Evolutionary conservation across 1,284 basidiomycete species (phyloP), one percentile per base, ranked within the genome.

Genomic region (Boletellus deceptivus): DNA sequence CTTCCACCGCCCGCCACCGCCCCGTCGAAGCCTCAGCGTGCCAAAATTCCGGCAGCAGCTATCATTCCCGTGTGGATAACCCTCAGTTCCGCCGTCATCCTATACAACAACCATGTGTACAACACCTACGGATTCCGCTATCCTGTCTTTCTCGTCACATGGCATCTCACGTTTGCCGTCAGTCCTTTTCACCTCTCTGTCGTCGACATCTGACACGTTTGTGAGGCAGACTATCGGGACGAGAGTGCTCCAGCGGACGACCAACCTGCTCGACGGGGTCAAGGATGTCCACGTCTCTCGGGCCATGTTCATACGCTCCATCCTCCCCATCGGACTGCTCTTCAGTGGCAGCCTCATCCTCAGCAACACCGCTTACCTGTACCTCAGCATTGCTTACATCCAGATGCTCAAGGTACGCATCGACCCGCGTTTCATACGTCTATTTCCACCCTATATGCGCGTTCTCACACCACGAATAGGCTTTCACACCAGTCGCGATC

Each of bases 31-130:
- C 46, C 49, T 7, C 57, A 54, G 16, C 66, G 59, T 16, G 1
- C 52, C 4, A 69, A 57, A 54, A 55, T 86, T 34, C 78, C 85
- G 9, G 76, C 87, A 1, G 69, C 82, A 1, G 74, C 80, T 49
- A 90, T 93, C 62, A 91, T 93, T 50, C 88, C 88, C 25, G 72
- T 93, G 52, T 94, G 93, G 95, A 98, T 98, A 68, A 74, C 84
- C 14, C 87, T 97, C 62, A 91, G 86, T 55, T 92, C 92, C 37
- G 72, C 83, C 10, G 95, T 98, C 65, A 98, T 98, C 73, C 86
- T 98, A 51, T 98, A 98, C 83, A 98, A 98, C 82, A 95, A 94
- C 72, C 89, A 90, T 67, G 74, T 97, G 67, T 94, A 93, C 75
- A 86, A 88, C 68, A 81, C 78, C 48, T 81, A 92, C 62, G 71